Base-by-base conservation (phyloP, 2,329 filamentous ascomycete genomes). In the Xylariaceae sp. region DNA sequence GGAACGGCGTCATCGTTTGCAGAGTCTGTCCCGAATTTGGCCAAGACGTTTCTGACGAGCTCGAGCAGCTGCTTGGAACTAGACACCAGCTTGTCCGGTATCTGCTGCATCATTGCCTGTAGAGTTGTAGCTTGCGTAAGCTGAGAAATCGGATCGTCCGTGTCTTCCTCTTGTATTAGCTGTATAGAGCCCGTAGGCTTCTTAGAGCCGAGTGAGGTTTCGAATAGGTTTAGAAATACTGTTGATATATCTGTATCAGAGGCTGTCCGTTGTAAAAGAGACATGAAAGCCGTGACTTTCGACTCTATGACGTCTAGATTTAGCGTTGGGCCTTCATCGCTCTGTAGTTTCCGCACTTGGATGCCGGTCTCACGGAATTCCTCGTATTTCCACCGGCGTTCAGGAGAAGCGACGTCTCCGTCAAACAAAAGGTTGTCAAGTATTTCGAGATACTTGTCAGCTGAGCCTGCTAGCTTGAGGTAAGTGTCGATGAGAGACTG, bases 31-130 rank as follows among this genome's bases (percentile, higher is more conserved):
- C 66, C 59, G 21, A 70, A 67, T 12, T 67, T 66, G 4, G 62
- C 59, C 1, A 88, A 57, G 0, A 88, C 69, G 39, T 83, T 73
- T 35, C 68, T 67, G 34, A 82, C 71, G 2, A 88, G 68, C 31
- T 78, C 73, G 2, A 88, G 62, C 5, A 85, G 69, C 49, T 84
- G 78, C 30, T 72, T 71, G 2, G 83, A 81, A 40, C 78, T 74
- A 21, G 70, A 71, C 19, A 83, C 73, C 9, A 88, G 68, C 45
- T 76, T 78, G 15, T 81, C 74, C 1, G 79, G 73, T 31, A 81
- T 72, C 31, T 66, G 70, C 16, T 76, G 73, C 59, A 86, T 76
- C 61, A 88, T 70, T 23, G 71, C 73, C 51, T 85, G 79, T 6
- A 86, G 66, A 1, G 85, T 60, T 34, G 78, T 78, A 4, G 79